phyloP scores from a whole-genome alignment of 305 asterid species.

The Fraxinus sp. region DNA sequence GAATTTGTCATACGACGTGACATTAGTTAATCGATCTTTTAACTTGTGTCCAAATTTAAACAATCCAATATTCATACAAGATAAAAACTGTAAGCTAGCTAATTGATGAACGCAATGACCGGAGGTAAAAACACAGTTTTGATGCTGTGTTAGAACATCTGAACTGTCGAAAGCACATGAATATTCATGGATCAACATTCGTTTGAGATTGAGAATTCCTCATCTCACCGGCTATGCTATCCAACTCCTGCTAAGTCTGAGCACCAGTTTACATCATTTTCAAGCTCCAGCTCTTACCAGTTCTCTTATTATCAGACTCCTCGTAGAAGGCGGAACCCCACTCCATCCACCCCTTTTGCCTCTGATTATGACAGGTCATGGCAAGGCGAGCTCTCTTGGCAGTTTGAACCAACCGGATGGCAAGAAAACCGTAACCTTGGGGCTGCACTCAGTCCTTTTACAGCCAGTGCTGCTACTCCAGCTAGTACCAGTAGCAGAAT shows the following conservation, averaged over 20 bases:
- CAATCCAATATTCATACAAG: background rate
- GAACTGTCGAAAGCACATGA: background rate
- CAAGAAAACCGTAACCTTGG: slow-evolving; percentile 53
- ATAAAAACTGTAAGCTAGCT: background rate
- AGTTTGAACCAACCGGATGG: slow-evolving; percentile 60
- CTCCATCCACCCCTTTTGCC: slow-evolving; percentile 66
- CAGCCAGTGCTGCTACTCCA: slow-evolving; percentile 34
- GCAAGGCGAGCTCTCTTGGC: slow-evolving; percentile 78
- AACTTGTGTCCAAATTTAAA: background rate
- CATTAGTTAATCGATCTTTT: background rate
- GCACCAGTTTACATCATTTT: slow-evolving; percentile 39
- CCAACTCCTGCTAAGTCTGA: slow-evolving; percentile 45
- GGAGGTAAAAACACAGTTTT: background rate
- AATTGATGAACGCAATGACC: background rate
- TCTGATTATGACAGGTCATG: slow-evolving; percentile 60
- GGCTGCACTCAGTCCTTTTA: slow-evolving; percentile 65
- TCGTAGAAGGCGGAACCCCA: slow-evolving; percentile 31
- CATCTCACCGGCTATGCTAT: slow-evolving; percentile 37
- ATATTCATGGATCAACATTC: slow-evolving; percentile 38
- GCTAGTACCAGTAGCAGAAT: slow-evolving; percentile 37
- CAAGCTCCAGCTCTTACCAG: slow-evolving; percentile 40
- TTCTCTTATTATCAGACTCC: slow-evolving; percentile 26
- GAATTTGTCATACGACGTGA: background rate
- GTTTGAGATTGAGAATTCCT: slow-evolving; percentile 27
- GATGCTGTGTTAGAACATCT: background rate